Base-by-base conservation (phyloP, 164 flowering plant species). In the Euptelea pleiosperma region DNA sequence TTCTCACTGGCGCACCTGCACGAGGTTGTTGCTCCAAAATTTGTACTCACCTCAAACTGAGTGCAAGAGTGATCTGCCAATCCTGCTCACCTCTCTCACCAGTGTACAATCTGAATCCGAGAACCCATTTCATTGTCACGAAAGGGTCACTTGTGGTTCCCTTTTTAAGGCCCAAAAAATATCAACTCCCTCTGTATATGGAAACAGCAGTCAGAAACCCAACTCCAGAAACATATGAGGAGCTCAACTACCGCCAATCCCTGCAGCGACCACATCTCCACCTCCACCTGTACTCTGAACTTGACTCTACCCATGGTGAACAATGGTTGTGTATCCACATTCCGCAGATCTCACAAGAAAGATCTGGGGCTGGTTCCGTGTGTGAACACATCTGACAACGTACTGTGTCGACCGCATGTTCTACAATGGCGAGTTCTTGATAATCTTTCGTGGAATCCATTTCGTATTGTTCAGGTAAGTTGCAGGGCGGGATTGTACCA, bases 201-300 rank as follows among this genome's bases (percentile, higher is more conserved):
- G 22, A n/a, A 24, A 46, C 6, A 24, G 21, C 45, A 6, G 10
- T n/a, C 37, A 57, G 18, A 41, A 55, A 41, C 41, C 61, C 28
- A 34, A 54, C 35, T 10, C 8, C 1, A 46, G 22, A 26, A 15
- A 19, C 12, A 41, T 0, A 41, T 11, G 19, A 18, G 36, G 1
- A 29, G 6, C 8, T 8, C 45, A 34, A 63, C 56, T 74, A 83
- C 18, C 68, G 65, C 93, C 91, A 86, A 54, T 69, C 83, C 21
- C 95, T 77, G 68, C 99, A 93, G 57, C 57, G 29, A 47, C 89
- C 92, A 70, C 99, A 94, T 39, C 65, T 76, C 99, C 99, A 94
- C 41, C 65, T 76, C 99, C 99, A 94, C 30, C 63, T 46, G 2
- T 60, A 73, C 29, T 67, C 77, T 37, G 9, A 31, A 35, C 68